These are phyloP conservation scores for Saturnispora sanitii DNA, from an alignment of 805 yeast genomes.

Conservation along the genomic window DNA sequence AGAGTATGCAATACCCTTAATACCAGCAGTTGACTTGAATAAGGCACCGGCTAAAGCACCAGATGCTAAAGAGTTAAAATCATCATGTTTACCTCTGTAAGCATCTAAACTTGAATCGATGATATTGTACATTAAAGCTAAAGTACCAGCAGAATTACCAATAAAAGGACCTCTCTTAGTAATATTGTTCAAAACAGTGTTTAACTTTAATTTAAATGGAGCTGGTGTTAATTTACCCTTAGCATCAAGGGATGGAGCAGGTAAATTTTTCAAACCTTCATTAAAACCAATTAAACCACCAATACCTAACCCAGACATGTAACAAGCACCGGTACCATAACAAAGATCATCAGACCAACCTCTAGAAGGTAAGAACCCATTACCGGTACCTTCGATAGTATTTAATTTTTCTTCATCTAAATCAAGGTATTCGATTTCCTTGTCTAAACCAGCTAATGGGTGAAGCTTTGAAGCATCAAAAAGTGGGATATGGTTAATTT, in stretches of 20 bases:
- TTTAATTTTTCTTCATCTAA: conserved; percentile 75
- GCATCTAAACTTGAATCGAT: conserved; percentile 72
- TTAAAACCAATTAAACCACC: conserved; percentile 87
- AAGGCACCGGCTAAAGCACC: conserved; percentile 92
- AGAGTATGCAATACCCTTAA: conserved; percentile 80
- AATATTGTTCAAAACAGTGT: conserved; percentile 82
- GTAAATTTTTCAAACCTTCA: conserved; percentile 76
- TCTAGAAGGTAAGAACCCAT: conserved; percentile 88
- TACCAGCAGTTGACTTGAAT: conserved; percentile 76
- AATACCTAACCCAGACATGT: conserved; percentile 71
- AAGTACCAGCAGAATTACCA: conserved; percentile 92
- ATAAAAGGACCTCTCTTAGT: conserved; percentile 94
- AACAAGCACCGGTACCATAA: conserved; percentile 95
- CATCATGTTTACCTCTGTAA: conserved; percentile 83
- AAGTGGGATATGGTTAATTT: conserved; percentile 18
- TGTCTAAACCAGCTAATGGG: conserved; percentile 87
- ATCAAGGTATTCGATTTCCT: conserved; percentile 82
- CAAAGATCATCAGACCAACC: conserved; percentile 97
- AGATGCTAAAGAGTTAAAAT: conserved; percentile 69
- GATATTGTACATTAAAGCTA: conserved; percentile 82
- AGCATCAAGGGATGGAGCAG: conserved; percentile 47
- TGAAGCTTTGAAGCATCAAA: conserved; percentile 69
- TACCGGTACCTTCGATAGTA: conserved; percentile 68
- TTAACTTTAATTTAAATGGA: conserved; percentile 72
- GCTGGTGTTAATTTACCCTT: conserved; percentile 41